Base-by-base conservation (phyloP, 805 yeast genomes). In the Kazachstania bromeliacearum region DNA sequence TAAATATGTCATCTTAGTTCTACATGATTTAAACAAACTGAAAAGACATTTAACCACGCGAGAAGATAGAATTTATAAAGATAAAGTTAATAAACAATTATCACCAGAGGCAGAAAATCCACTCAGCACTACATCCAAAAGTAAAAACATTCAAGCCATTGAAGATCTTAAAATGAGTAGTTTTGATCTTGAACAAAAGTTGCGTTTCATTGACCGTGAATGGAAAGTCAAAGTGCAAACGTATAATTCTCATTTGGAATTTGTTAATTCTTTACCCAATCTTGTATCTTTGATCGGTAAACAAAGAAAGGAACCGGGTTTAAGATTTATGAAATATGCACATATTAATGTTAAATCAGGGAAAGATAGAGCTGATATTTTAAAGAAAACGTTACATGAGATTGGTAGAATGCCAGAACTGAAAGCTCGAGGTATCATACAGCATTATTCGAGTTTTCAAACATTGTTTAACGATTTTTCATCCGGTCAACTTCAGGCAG, bases 341-440 rank as follows among this genome's bases (percentile, higher is more conserved):
- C 75, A 73, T 43, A 55, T 80, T 7, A 77, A 78, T 4, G 60
- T 77, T 8, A 69, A 64, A 47, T 74, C 82, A 5, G 82, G 82
- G 0, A 56, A 62, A 9, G 70, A 68, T 45, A 46, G 60, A 3
- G 55, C 57, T 17, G 72, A 71, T 29, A 67, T 76, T 0, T 70
- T 66, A 45, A 43, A 65, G 4, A 70, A 70, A 43, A 66, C 76
- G 37, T 43, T 80, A 19, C 65, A 69, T 35, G 79, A 78, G 38
- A 67, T 81, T 43, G 75, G 73, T 37, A 61, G 67, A 43, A 67
- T 80, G 68, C 77, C 82, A 2, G 67, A 64, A 7, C 51, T 66
- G 2, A 69, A 68, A 36, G 71, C 77, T 0, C 67, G 68, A 31
- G 60, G 66, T 15, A 57, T 79, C 2, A 56, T 60, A 21, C 48